These are phyloP conservation scores for Melastoma candidum DNA, from an alignment of 441 rosid species.

Conservation along the genomic window DNA sequence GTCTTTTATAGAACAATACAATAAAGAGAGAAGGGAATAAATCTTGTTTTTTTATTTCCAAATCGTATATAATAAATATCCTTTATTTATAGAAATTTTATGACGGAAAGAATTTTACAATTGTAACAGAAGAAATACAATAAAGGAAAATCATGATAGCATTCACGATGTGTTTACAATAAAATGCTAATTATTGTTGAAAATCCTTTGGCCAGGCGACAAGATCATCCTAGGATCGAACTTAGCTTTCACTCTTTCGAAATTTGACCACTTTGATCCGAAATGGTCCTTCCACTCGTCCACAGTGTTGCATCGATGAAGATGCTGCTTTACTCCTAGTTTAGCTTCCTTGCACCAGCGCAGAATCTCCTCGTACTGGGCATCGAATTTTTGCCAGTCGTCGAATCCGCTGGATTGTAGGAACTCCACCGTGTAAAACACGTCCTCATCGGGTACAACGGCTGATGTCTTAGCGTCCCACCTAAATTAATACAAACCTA, in stretches of 20 bases:
- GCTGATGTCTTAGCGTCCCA: conserved; percentile 16
- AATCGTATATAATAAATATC: too few species aligned
- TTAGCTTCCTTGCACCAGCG: conserved; percentile 7
- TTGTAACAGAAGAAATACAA: too few species aligned
- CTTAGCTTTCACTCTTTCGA: conserved; percentile 2
- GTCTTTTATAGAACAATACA: too few species aligned
- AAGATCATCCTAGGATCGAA: conserved; percentile 16
- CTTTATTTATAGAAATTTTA: too few species aligned
- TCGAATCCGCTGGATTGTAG: conserved; percentile 14
- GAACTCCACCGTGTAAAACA: conserved; percentile 12
- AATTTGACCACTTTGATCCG: conserved; percentile 5
- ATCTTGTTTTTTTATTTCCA: too few species aligned
- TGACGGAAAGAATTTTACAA: too few species aligned
- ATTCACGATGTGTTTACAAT: too few species aligned
- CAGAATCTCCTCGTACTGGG: conserved; percentile 8
- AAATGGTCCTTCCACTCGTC: conserved; percentile 14
- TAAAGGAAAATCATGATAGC: too few species aligned
- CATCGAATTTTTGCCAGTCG: conserved; percentile 10
- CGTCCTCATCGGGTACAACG: conserved; percentile 9
- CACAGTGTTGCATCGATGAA: conserved; percentile 2
- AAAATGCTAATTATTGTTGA: neutral
- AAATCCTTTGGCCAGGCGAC: conserved; percentile 16
- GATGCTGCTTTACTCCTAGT: conserved; percentile 8
- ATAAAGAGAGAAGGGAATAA: too few species aligned
- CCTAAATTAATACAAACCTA: conserved; percentile 3